Base-by-base conservation (phyloP, 1,139 yeast species). In the Dujonia santamariae region DNA sequence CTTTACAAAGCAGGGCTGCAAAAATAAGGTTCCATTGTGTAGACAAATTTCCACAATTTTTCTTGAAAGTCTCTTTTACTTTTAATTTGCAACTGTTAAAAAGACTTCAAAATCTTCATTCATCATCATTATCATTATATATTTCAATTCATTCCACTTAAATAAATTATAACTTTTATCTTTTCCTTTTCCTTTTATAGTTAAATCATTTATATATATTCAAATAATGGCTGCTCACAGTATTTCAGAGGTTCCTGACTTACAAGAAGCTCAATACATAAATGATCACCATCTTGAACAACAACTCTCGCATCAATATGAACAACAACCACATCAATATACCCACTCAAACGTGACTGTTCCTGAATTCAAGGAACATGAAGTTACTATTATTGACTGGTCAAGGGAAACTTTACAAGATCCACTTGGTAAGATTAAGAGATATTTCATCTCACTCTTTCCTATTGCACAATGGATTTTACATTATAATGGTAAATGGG, bases 391-490 rank as follows among this genome's bases (percentile, higher is more conserved):
- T 8, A 35, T 59, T n/a, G 78, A 70, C 32, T 80, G 76, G 67
- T 56, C 60, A 1, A 51, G 53, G 38, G 45, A 58, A 5, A 43
- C 68, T 1, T 51, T 69, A 28, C 43, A 50, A 15, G 43, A 68
- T 39, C 86, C 90, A 0, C 42, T 56, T 3, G 43, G 48, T 2
- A 64, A 61, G 34, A 40, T 63, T 26, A 49, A 49, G 13, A 38
- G 62, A 26, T 88, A 88, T 50, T 38, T 80, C 3, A 41, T 63
- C 14, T 80, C 92, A 2, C 54, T 88, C 28, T 85, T 88, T 54
- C 97, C 97, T 4, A 80, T 90, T 30, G 58, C 77, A 2, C 63
- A 67, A 16, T 88, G 97, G 97, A 78, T 88, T 37, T 75, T 83
- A 42, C 85, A 87, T 51, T 90, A 88, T 60, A 90, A 90, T 52